phyloP scores from a whole-genome alignment of 805 yeast species.

The Pichia rugopelliculosa region DNA sequence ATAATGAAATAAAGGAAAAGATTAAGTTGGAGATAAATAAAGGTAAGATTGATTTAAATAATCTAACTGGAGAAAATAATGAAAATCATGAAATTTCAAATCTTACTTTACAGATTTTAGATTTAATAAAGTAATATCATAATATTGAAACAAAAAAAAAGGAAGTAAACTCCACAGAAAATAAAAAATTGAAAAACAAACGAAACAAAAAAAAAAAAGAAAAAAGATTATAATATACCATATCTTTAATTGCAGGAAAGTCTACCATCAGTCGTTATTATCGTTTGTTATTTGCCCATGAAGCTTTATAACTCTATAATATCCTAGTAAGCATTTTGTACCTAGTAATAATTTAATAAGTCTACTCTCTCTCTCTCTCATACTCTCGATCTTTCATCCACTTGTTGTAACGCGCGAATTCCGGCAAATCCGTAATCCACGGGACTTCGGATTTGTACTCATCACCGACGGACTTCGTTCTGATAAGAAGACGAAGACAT shows the following conservation, averaged over 20 bases:
- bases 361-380: too few relatives aligned
- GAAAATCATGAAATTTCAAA: constrained; percentile 32
- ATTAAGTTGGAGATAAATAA: constrained; percentile 28
- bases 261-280: too few relatives aligned
- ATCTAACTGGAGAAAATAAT: constrained; percentile 29
- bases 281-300: neutral
- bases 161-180: neutral
- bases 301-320: neutral
- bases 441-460: neutral
- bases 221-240: neutral
- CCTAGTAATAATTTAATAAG: neutral
- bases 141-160: neutral
- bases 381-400: too few relatives aligned
- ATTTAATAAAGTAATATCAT: constrained; percentile 23
- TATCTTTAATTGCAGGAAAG: neutral
- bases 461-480: neutral
- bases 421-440: neutral
- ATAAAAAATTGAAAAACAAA: neutral
- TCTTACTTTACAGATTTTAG: constrained; percentile 31
- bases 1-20: constrained; percentile 44
- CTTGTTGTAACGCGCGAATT: neutral
- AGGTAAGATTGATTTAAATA: constrained; percentile 28
- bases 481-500: neutral
- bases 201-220: neutral
- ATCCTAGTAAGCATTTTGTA: neutral